phyloP scores from a whole-genome alignment of 352 stramenopile species.

The Globisporangium cystogenes region DNA sequence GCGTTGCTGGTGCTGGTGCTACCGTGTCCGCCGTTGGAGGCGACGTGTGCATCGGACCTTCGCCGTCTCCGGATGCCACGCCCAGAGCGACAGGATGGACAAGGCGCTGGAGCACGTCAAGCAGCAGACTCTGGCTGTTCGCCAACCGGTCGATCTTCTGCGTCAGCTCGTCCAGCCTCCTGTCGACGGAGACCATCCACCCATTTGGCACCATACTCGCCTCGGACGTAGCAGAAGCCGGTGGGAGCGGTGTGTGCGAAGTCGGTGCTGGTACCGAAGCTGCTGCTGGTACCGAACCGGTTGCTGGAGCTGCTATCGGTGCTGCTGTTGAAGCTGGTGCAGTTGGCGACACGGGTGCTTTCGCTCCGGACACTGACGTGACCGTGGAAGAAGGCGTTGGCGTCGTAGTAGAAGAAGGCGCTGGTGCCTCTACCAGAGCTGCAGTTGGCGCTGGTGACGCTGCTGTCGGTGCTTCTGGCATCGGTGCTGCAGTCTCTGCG shows the following conservation, averaged over 20 bases:
- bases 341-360: no score
- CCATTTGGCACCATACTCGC: not conserved
- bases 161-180: conserved; percentile 4
- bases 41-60: not conserved
- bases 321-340: not conserved
- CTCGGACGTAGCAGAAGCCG: not conserved
- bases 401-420: no score
- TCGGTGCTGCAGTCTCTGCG: no score
- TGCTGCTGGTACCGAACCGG: not conserved
- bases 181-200: conserved; percentile 11
- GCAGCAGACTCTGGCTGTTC: conserved; percentile 11
- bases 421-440: no score
- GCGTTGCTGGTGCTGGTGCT: not conserved
- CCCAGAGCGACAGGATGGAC: not conserved
- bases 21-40: not conserved
- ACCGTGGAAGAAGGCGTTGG: no score
- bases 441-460: no score
- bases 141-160: conserved; percentile 8
- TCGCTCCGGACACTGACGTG: no score
- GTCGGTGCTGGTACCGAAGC: not conserved
- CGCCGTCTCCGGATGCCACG: not conserved
- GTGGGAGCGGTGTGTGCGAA: no score
- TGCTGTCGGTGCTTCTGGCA: not conserved
- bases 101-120: conserved; percentile 12
- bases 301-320: no score